A percentile compares a stretch with the other conserved stretches of the same genome.
Conservation (phyloP, 2,329 filamentous ascomycete species). For the Talaromyces marneffei region DNA sequence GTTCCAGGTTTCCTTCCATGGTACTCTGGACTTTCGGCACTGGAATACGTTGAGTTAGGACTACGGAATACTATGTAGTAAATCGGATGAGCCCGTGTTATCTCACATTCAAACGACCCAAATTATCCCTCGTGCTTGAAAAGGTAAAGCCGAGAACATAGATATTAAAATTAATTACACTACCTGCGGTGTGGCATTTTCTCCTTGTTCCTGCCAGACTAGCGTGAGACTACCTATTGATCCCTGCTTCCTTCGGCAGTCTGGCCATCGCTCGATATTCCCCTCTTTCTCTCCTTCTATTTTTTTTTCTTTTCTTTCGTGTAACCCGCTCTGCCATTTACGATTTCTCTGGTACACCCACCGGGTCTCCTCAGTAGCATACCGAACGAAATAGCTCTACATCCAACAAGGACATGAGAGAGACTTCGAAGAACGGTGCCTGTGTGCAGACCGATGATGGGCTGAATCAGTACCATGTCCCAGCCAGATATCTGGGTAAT, state of each 20-base stretch:
- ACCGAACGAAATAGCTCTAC: not conserved
- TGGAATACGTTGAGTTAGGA: not conserved
- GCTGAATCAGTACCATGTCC: conserved; percentile 25
- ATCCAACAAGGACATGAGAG: not conserved
- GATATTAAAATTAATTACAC: not conserved
- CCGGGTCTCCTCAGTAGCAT: not conserved
- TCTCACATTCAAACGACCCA: not conserved
- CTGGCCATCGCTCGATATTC: not conserved
- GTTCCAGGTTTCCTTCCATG: not conserved
- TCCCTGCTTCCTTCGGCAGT: not conserved
- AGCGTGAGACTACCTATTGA: not conserved
- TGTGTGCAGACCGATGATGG: conserved; percentile 15
- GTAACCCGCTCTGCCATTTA: not conserved
- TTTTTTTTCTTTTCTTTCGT: not conserved
- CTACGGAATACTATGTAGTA: too few relatives aligned
- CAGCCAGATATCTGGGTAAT: conserved; percentile 34
- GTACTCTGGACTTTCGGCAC: not conserved
- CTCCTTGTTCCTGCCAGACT: not conserved
- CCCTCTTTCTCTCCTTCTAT: not conserved
- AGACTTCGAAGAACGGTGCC: not conserved
- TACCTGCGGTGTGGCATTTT: not conserved
- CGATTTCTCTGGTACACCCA: not conserved
- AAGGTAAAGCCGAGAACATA: not conserved
- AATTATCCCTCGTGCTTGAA: not conserved
- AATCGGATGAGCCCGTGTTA: not conserved